Evolutionary conservation across 2,329 filamentous ascomycete species (phyloP), one percentile per base, ranked within the genome.

Genomic region (Ustulina deusta): DNA sequence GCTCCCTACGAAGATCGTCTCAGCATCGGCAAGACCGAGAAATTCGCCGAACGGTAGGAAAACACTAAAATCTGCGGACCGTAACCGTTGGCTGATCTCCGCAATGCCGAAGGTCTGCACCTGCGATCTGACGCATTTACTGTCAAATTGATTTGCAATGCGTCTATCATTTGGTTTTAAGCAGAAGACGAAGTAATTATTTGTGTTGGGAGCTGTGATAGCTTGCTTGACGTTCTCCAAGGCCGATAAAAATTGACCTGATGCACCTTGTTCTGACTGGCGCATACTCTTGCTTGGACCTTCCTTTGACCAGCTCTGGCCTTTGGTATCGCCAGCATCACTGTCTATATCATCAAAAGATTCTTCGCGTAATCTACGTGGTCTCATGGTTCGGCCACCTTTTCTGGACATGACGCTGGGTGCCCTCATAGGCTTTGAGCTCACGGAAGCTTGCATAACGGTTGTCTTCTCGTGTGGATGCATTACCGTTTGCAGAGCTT

Each of bases 71-170:
- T 99, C 96, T 0, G 95, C 95, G 63, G 95, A 95, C 57, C 94
- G 89, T 44, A 99, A 85, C 22, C 96, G 88, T 77, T 97, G 94
- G 77, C 94, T 97, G 79, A 99, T 97, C 78, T 99, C 96, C 0
- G 94, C 94, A 75, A 99, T 97, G 36, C 96, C 96, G 73, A 98
- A 93, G 0, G 94, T 97, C 77, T 98, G 95, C 1, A 99, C 88
- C 78, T 99, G 96, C 11, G 92, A 93, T 3, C 96, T 90, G 25
- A 99, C 96, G 78, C 96, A 99, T 80, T 98, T 98, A 86, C 94
- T 97, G 80, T 99, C 96, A 74, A 98, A 99, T 77, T 99, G 96
- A 74, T 99, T 99, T 69, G 96, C 95, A 72, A 99, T 99, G 57
- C 96, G 90, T 61, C 96, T 89, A 78, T 99, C 96, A 74, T 99